Percentiles rank a stretch among this genome's conserved stretches.
Evolutionary conservation across 805 yeast genomes (phyloP).

Genomic region (Starmerella powellii): DNA sequence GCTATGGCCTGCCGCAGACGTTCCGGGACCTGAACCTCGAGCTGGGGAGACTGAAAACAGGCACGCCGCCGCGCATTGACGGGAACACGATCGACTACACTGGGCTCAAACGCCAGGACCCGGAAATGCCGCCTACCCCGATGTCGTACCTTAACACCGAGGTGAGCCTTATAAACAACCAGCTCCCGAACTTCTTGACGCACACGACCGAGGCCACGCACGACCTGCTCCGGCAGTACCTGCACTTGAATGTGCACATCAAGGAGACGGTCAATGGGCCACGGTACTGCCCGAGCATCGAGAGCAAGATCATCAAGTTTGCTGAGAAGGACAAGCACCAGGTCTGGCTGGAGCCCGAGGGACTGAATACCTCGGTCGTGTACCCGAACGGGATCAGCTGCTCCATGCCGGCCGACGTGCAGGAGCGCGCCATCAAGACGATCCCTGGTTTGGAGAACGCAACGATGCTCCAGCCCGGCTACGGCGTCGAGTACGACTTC

Average conservation of each 20-base stretch:
- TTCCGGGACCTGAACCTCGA: slow-evolving; percentile 64
- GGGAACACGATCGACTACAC: slow-evolving; percentile 57
- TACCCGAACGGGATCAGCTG: slow-evolving; percentile 95
- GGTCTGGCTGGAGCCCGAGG: slow-evolving; percentile 96
- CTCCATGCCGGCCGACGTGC: slow-evolving; percentile 93
- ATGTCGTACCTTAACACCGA: slow-evolving; percentile 72
- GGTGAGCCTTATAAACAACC: slow-evolving; percentile 46
- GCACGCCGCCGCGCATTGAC: slow-evolving; percentile 88
- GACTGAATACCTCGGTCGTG: slow-evolving; percentile 69
- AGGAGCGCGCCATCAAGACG: slow-evolving; percentile 54
- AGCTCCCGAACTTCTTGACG: slow-evolving; percentile 65
- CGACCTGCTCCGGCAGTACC: slow-evolving; percentile 50
- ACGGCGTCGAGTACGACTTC: slow-evolving; percentile 97
- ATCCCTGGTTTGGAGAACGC: slow-evolving; percentile 86
- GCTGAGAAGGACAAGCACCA: slow-evolving; percentile 63
- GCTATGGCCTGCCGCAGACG: slow-evolving; percentile 77
- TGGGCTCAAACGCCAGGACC: slow-evolving; percentile 54
- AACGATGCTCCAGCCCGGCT: slow-evolving; percentile 85
- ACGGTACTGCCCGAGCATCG: slow-evolving; percentile 93
- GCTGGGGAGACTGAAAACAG: slow-evolving; percentile 86
- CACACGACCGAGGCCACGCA: slow-evolving; percentile 67
- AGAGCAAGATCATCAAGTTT: slow-evolving; percentile 73
- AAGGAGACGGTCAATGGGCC: slow-evolving; percentile 94
- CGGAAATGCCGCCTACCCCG: slow-evolving; percentile 77
- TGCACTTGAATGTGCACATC: slow-evolving; percentile 78